phyloP scores from a whole-genome alignment of 176 grass and related monocot species.

The Rhipidocladum racemiflorum region DNA sequence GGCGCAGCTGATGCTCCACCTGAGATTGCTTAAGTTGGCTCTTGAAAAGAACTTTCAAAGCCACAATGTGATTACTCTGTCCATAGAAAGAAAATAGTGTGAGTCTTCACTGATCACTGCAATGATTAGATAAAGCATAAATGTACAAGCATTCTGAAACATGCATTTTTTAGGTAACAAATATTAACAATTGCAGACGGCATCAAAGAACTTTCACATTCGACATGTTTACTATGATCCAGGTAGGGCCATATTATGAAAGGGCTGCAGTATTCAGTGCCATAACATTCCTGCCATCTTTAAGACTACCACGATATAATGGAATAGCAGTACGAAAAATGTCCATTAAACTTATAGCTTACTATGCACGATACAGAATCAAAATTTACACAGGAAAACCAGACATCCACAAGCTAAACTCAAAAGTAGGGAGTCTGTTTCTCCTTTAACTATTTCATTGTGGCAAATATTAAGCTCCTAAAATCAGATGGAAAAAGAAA shows the following conservation, averaged over 20 bases:
- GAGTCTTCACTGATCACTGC: neutral
- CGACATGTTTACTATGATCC: neutral
- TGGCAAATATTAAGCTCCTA: neutral
- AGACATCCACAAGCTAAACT: neutral
- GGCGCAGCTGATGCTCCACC: conserved; percentile 82
- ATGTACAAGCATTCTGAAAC: neutral
- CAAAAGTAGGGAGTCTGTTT: neutral
- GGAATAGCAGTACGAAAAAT: neutral
- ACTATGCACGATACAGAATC: neutral
- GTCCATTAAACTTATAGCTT: neutral
- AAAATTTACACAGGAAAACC: neutral
- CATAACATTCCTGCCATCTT: neutral
- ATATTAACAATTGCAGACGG: neutral
- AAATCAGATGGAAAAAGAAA: neutral
- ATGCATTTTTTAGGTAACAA: neutral
- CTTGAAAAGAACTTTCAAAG: conserved; percentile 97
- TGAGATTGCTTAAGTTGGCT: conserved; percentile 85
- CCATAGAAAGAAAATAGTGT: conserved; percentile 7
- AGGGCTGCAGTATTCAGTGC: neutral
- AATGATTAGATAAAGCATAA: neutral
- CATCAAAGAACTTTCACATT: neutral
- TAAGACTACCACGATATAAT: neutral
- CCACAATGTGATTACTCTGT: conserved; percentile 85
- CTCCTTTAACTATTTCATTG: neutral
- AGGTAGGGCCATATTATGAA: neutral